Percentiles rank a stretch among this genome's conserved stretches.
phyloP scores from a whole-genome alignment of 495 filamentous ascomycete species.

The Lichenothelia convexa region DNA sequence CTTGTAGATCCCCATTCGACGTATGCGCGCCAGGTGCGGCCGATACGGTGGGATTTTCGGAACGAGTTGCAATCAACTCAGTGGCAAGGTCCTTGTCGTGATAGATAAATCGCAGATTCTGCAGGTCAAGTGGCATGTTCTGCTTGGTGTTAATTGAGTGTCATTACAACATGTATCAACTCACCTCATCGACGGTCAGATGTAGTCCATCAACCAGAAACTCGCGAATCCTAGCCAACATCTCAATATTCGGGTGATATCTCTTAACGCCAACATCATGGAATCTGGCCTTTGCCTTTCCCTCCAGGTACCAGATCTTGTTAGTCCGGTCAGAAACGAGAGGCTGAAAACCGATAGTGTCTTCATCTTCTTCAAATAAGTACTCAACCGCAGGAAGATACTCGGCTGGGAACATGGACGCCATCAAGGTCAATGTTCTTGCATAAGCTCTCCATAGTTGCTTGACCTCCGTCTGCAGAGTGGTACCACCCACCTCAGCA shows the following conservation, averaged over 20 bases:
- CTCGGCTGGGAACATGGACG: constrained; percentile 38
- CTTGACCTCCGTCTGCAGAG: constrained; percentile 38
- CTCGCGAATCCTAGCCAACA: constrained; percentile 49
- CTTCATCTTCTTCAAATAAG: constrained; percentile 59
- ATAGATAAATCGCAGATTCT: neutral
- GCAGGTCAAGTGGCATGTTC: neutral
- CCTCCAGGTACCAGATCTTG: constrained; percentile 29
- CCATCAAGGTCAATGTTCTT: constrained; percentile 43
- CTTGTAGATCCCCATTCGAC: constrained; percentile 5
- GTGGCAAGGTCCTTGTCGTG: neutral
- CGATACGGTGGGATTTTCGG: neutral
- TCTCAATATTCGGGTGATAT: constrained; percentile 48
- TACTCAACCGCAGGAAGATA: constrained; percentile 42
- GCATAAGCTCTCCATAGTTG: constrained; percentile 60
- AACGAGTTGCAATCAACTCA: neutral
- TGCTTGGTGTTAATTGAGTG: neutral
- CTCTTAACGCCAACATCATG: constrained; percentile 37
- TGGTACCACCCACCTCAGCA: constrained; percentile 33
- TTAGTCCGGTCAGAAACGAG: constrained; percentile 33
- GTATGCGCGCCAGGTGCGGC: neutral
- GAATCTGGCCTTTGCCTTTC: constrained; percentile 32
- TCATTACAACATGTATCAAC: constrained; percentile 7
- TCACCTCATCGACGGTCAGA: constrained; percentile 36
- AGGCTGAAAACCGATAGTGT: constrained; percentile 57
- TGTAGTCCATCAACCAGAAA: constrained; percentile 47